phyloP scores from a whole-genome alignment of 257 asterid genomes.

The Sherardia arvensis region DNA sequence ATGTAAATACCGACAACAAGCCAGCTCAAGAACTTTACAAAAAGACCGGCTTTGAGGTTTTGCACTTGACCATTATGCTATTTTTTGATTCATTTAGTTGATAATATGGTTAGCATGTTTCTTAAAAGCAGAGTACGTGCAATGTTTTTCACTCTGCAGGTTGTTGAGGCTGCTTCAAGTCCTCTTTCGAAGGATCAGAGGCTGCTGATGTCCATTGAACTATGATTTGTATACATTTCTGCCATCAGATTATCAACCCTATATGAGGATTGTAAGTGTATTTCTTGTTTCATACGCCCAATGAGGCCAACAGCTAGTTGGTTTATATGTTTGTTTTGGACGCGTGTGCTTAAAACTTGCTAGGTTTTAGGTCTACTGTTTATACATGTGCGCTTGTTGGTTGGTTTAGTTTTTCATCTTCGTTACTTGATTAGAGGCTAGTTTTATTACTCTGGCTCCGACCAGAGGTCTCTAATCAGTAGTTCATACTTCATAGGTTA shows the following conservation, averaged over 20 bases:
- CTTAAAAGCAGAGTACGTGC: background rate
- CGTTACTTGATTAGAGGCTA: conserved; percentile 2
- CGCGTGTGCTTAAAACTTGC: background rate
- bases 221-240: conserved; percentile 16
- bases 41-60: conserved; percentile 73
- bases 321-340: conserved; percentile 10
- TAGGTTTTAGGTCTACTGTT: background rate
- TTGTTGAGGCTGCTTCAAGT: conserved; percentile 44
- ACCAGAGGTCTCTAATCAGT: conserved; percentile 9
- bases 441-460: conserved; percentile 4
- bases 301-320: conserved; percentile 18
- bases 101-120: background rate
- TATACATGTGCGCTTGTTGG: background rate
- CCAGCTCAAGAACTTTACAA: conserved; percentile 68
- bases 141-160: conserved; percentile 32
- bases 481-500: background rate
- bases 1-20: conserved; percentile 66
- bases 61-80: conserved; percentile 7
- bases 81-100: background rate
- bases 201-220: conserved; percentile 60
- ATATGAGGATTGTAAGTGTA: background rate
- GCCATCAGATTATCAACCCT: background rate
- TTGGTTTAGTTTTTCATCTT: background rate
- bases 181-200: conserved; percentile 35
- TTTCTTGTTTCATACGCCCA: background rate